Conservation (phyloP, 495 filamentous ascomycete genomes). For the Bacidia rubella region DNA sequence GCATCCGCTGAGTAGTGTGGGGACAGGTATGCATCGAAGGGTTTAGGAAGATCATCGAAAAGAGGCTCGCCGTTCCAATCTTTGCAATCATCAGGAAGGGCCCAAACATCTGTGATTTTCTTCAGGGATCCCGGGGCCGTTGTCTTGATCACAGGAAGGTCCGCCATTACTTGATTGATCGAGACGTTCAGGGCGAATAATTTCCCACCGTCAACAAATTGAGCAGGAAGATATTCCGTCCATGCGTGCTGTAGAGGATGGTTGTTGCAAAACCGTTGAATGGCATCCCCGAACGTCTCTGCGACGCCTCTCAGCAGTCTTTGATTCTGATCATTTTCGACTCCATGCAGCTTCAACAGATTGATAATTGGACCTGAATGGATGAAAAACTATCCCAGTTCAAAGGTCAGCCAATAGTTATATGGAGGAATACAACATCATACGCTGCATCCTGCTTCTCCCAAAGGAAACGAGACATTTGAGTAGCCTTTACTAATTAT, state of each 20-base stretch:
- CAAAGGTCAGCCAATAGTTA: not conserved
- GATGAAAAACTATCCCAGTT: constrained; percentile 29
- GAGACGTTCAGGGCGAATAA: not conserved
- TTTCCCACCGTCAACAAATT: not conserved
- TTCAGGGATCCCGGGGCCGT: constrained; percentile 3
- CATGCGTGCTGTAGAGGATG: constrained; percentile 18
- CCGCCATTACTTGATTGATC: not conserved
- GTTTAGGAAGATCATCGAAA: constrained; percentile 11
- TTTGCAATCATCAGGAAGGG: not conserved
- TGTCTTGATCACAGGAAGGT: constrained; percentile 9
- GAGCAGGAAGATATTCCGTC: constrained; percentile 19
- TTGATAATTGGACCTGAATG: constrained; percentile 34
- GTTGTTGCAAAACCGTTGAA: constrained; percentile 19
- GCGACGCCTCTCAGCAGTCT: constrained; percentile 15
- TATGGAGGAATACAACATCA: not conserved
- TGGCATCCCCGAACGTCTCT: constrained; percentile 17
- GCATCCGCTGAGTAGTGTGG: constrained; percentile 8
- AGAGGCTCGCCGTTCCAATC: constrained; percentile 16
- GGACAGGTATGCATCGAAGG: constrained; percentile 19
- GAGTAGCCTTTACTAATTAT: constrained; percentile 19
- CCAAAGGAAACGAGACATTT: constrained; percentile 29
- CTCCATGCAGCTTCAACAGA: constrained; percentile 30
- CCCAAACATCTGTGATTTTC: constrained; percentile 9
- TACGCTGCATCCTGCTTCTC: constrained; percentile 21
- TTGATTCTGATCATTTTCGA: constrained; percentile 16